Percentiles rank a stretch among this genome's conserved stretches.
These are phyloP conservation scores for Psidium guajava DNA, from an alignment of 345 rosid species.

Conservation along the genomic window DNA sequence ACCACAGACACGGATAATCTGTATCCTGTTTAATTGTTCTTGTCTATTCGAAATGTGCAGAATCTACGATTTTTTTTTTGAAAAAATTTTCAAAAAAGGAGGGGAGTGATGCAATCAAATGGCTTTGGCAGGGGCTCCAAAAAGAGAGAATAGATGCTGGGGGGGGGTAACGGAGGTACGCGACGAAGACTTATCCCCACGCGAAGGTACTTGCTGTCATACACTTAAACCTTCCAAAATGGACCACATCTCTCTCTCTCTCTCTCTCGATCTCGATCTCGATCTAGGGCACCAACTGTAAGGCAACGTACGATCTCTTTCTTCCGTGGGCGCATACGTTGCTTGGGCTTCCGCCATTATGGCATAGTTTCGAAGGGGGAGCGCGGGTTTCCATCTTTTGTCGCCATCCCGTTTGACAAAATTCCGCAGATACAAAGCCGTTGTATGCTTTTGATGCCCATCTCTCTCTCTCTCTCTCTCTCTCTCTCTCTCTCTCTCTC, in stretches of 20 bases:
- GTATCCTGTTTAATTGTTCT: not conserved
- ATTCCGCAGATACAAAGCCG: not conserved
- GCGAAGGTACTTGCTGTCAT: not conserved
- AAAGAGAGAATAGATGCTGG: not conserved
- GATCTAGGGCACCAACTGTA: not conserved
- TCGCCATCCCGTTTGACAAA: not conserved
- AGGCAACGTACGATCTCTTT: not conserved
- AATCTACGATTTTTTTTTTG: not conserved
- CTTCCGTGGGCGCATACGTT: not conserved
- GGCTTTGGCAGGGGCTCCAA: not conserved
- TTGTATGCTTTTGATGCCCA: not conserved
- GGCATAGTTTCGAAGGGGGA: not conserved
- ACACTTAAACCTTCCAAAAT: not conserved
- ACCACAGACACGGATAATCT: not conserved
- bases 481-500: not conserved
- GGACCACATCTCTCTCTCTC: not conserved
- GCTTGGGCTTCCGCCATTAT: not conserved
- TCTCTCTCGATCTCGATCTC: not conserved
- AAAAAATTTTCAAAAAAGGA: not conserved
- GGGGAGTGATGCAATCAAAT: not conserved
- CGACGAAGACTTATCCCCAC: not conserved
- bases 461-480: not conserved
- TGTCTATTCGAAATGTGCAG: not conserved
- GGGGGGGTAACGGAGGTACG: not conserved
- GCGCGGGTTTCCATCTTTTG: not conserved